Evolutionary conservation across 768 basidiomycete genomes (phyloP).

Genomic region (Pisolithus microcarpus): DNA sequence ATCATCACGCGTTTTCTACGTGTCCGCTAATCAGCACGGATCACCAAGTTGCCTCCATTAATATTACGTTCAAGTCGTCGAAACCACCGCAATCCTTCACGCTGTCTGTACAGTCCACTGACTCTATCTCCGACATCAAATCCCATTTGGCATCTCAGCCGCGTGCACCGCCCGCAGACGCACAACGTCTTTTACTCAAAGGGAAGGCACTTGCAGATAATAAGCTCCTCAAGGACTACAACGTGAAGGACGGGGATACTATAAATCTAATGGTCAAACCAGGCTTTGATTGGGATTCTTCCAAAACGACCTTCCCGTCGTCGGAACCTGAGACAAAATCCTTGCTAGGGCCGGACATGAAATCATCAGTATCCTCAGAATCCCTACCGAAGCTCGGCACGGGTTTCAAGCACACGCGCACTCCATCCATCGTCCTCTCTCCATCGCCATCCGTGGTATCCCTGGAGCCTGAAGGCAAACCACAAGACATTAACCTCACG

Average conservation of each 20-base stretch:
- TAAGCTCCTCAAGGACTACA: slow-evolving; percentile 89
- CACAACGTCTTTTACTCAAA: slow-evolving; percentile 83
- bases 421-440: slow-evolving; percentile 73
- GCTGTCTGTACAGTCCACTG: slow-evolving; percentile 69
- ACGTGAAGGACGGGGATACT: slow-evolving; percentile 69
- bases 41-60: slow-evolving; percentile 30
- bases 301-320: slow-evolving; percentile 27
- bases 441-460: slow-evolving; percentile 57
- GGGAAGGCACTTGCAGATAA: slow-evolving; percentile 89
- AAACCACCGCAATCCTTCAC: slow-evolving; percentile 79
- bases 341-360: slow-evolving; percentile 16
- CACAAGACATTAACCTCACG: slow-evolving; percentile 59
- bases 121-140: slow-evolving; percentile 79
- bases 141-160: slow-evolving; percentile 58
- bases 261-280: slow-evolving; percentile 86
- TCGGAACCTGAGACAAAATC: slow-evolving; percentile 3
- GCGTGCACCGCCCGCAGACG: slow-evolving; percentile 68
- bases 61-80: slow-evolving; percentile 81
- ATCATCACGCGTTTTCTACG: not conserved
- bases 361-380: slow-evolving; percentile 11
- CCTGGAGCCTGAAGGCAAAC: slow-evolving; percentile 36
- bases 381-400: slow-evolving; percentile 23
- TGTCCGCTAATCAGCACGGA: slow-evolving; percentile 7
- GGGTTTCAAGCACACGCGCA: slow-evolving; percentile 48
- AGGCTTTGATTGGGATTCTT: slow-evolving; percentile 57